phyloP scores from a whole-genome alignment of 345 rosid species.

The Diplotaxis tenuifolia region DNA sequence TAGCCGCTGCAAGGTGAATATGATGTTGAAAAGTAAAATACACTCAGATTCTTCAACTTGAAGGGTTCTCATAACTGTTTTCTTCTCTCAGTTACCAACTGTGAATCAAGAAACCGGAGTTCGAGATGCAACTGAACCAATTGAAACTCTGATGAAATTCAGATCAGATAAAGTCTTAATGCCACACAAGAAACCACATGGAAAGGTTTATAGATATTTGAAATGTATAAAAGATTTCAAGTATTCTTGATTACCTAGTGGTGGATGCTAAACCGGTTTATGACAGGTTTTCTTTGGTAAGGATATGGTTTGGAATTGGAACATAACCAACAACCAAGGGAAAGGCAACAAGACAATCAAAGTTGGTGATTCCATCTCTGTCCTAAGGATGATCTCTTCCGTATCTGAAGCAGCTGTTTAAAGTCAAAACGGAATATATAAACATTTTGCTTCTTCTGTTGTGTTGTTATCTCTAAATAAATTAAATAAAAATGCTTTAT shows the following conservation, averaged over 20 bases:
- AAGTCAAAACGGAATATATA: not conserved
- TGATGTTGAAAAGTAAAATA: not conserved
- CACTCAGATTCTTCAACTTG: not conserved
- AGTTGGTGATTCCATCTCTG: conserved; percentile 70
- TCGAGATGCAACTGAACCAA: conserved; percentile 59
- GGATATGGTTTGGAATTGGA: conserved; percentile 65
- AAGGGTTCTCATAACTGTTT: not conserved
- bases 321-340: conserved; percentile 36
- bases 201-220: conserved; percentile 52
- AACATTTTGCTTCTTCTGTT: not conserved
- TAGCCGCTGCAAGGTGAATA: conserved; percentile 81
- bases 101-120: conserved; percentile 73
- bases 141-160: conserved; percentile 55
- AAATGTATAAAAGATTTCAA: not conserved
- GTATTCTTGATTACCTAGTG: not conserved
- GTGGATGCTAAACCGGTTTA: not conserved
- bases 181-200: conserved; percentile 60
- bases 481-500: conserved; percentile 1
- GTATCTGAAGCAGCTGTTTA: conserved; percentile 76
- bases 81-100: conserved; percentile 58
- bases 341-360: conserved; percentile 56
- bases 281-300: conserved; percentile 80
- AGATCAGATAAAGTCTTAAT: conserved; percentile 70
- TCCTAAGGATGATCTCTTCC: conserved; percentile 53
- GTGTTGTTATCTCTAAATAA: conserved; percentile 9